Base-by-base conservation (phyloP, 2,329 filamentous ascomycete species). In the Botrytis cinerea region DNA sequence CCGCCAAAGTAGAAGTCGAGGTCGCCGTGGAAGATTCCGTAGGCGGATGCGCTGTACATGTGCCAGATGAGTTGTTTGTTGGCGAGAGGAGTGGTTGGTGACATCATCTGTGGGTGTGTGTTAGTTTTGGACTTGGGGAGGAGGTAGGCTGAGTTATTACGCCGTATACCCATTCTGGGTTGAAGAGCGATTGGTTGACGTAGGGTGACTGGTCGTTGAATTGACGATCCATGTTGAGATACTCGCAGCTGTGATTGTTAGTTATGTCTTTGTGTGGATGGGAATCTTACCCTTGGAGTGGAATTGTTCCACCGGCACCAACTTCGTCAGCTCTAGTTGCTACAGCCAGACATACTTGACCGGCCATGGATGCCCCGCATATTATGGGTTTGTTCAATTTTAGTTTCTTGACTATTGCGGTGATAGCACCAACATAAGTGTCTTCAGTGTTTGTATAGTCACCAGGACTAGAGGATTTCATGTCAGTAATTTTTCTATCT, bases 1-100 rank as follows among this genome's bases (percentile, higher is more conserved):
- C 85, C 84, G 69, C 84, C 84, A 70, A 86, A 86, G 80, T 85
- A 86, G 78, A 86, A 86, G 77, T 86, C 84, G 25, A 86, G 79
- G 74, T 86, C 84, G 38, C 85, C 85, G 77, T 86, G 85, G 81
- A 87, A 86, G 67, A 86, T 85, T 2, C 84, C 85, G 73, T 86
- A 87, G 1, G 85, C 85, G 80, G 86, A 85, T 0, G 82, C 82
- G 9, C 82, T 84, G 77, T 86, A 86, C 18, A 84, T 73, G 74
- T 86, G 85, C 85, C 85, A 87, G 75, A 87, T 82, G 45, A 87
- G 81, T 72, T 85, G 82, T 63, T 71, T 72, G 68, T 84, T 85
- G 75, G 54, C n/a, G 22, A 74, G 70, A 45, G 74, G 71, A 1
- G 68, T 60, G n/a, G 40, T 57, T 7, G 54, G 68, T 22, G 68